Evolutionary conservation across 164 flowering plant genomes (phyloP), one percentile per base, ranked within the genome.

Genomic region (Umbellularia californica): DNA sequence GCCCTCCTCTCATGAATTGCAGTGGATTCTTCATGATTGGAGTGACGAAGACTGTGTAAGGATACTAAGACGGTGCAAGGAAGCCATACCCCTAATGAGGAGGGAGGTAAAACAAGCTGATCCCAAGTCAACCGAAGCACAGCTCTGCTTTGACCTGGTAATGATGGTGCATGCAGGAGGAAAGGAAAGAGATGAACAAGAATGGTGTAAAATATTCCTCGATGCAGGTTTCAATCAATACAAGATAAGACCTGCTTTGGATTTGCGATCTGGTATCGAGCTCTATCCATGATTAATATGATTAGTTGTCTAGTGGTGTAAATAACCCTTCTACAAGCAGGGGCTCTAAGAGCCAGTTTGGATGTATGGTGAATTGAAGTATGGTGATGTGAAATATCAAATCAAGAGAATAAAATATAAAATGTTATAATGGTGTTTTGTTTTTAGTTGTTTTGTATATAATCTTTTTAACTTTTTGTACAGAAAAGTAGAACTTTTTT

Each of bases 11-110:
- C 30, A 9, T 28, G 66, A 27, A 71, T 2, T 28, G 27, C 50
- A 71, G 35, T 17, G 51, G 24, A 33, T 83, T 47, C 33, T 88
- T 50, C 90, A 83, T 35, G 75, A 69, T 27, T 80, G 79, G 80
- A 68, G 74, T 19, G 86, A 86, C 60, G 87, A 81, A 25, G 83
- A 86, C 9, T 82, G 88, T 22, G 66, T 84, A 11, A 80, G 77
- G 75, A 79, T 85, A 77, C 58, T 84, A 72, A 81, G 75, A 77
- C 74, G 55, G 60, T 82, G 87, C 82, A 84, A 68, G 75, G 79
- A 84, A 71, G 85, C 89, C 2, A 82, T 86, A 33, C 28, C 5
- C 15, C 58, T 1, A 23, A 5, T 13, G 47, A 52, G 10, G 69
- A 74, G 50, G 78, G 82, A 77, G 87, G 90, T 28, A 86, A 85